These are phyloP conservation scores for Yamadazyma membranifaciens DNA, from an alignment of 1,139 yeast species.

Conservation along the genomic window DNA sequence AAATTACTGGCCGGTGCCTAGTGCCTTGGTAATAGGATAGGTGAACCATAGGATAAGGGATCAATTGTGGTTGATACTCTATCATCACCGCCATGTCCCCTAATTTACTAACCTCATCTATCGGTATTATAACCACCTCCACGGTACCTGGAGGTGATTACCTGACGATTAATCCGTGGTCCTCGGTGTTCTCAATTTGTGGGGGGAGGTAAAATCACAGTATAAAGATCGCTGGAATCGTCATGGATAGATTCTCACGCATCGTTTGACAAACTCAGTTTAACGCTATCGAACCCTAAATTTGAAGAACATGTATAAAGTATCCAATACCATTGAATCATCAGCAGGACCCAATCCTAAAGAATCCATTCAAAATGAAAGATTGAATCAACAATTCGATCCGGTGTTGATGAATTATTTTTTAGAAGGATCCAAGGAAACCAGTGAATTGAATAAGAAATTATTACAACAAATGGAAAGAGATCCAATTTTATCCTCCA, in stretches of 20 bases:
- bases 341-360: constrained; percentile 35
- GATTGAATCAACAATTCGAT: constrained; percentile 36
- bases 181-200: constrained; percentile 1
- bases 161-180: too few relatives aligned
- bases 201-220: neutral
- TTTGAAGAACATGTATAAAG: constrained; percentile 6
- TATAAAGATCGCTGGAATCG: neutral
- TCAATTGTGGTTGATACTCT: too few relatives aligned
- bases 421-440: constrained; percentile 42
- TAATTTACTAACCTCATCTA: too few relatives aligned
- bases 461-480: constrained; percentile 48
- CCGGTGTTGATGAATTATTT: constrained; percentile 45
- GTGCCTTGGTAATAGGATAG: too few relatives aligned
- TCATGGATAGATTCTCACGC: too few relatives aligned
- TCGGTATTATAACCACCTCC: too few relatives aligned
- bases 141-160: too few relatives aligned
- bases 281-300: too few relatives aligned
- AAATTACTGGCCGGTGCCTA: too few relatives aligned
- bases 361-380: constrained; percentile 32
- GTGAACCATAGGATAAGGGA: too few relatives aligned
- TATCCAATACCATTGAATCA: constrained; percentile 16
- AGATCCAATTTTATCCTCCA: constrained; percentile 44
- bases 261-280: too few relatives aligned
- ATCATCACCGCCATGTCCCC: too few relatives aligned
- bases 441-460: constrained; percentile 30